These are phyloP conservation scores for Phyllosticta citribraziliensis DNA, from an alignment of 2,329 filamentous ascomycete genomes.

Conservation along the genomic window DNA sequence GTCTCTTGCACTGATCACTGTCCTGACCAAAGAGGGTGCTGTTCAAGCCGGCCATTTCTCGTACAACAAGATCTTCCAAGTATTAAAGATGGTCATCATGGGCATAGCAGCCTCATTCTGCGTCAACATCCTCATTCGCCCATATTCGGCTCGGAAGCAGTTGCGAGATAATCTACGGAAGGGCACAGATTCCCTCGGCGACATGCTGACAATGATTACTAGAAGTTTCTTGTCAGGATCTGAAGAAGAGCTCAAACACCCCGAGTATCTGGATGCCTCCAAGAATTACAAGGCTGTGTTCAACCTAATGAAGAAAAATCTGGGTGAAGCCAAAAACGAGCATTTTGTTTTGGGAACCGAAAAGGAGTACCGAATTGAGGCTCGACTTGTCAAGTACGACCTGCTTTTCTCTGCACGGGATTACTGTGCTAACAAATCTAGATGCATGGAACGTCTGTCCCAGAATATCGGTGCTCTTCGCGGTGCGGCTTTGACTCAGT, in stretches of 20 bases:
- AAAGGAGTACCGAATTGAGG: conserved; percentile 67
- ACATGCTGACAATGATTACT: conserved; percentile 74
- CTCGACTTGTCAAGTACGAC: conserved; percentile 56
- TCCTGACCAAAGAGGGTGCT: conserved; percentile 83
- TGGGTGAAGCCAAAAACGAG: conserved; percentile 81
- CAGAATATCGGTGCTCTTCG: conserved; percentile 85
- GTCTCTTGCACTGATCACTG: conserved; percentile 79
- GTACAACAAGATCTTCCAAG: conserved; percentile 68
- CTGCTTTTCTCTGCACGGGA: background rate
- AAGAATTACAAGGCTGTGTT: conserved; percentile 58
- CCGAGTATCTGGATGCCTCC: conserved; percentile 53
- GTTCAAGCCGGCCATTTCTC: conserved; percentile 76
- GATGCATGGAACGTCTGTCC: conserved; percentile 69
- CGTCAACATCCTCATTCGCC: conserved; percentile 61
- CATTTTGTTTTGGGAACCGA: conserved; percentile 76
- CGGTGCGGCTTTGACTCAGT: conserved; percentile 83
- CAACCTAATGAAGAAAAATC: conserved; percentile 60
- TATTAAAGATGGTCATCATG: conserved; percentile 44
- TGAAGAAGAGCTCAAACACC: conserved; percentile 63
- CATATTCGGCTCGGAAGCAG: conserved; percentile 63
- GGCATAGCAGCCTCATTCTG: conserved; percentile 45
- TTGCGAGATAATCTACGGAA: conserved; percentile 65
- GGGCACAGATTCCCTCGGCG: conserved; percentile 64
- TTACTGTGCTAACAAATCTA: background rate
- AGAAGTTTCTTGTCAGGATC: conserved; percentile 74